Percentiles rank a stretch among this genome's conserved stretches.
Evolutionary conservation across 2,329 filamentous ascomycete genomes (phyloP).

Genomic region (Pseudogymnoascus sp.): DNA sequence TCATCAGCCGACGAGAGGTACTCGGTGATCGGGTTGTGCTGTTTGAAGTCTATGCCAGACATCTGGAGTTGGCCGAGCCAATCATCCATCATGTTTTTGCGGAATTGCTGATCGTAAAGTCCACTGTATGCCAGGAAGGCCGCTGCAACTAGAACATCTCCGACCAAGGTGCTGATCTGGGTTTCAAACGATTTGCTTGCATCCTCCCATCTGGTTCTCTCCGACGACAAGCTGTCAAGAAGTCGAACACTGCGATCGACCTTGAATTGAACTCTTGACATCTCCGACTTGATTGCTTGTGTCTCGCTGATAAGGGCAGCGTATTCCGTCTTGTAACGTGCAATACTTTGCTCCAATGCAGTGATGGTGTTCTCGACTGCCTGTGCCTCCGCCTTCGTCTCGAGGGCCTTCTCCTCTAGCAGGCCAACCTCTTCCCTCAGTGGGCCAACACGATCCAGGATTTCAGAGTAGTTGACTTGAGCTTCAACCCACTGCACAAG

Average conservation of each 20-base stretch:
- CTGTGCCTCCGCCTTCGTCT: constrained; percentile 89
- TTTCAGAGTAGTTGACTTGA: constrained; percentile 96
- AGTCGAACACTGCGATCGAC: constrained; percentile 92
- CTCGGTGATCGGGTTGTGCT: constrained; percentile 88
- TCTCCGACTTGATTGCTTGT: constrained; percentile 93
- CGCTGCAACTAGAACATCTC: constrained; percentile 91
- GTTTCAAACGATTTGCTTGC: constrained; percentile 98
- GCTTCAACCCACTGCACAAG: constrained; percentile 95
- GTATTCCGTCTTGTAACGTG: constrained; percentile 92
- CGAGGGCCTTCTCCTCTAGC: constrained; percentile 79
- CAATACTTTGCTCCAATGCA: constrained; percentile 81
- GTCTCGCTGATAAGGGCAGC: constrained; percentile 94
- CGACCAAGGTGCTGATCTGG: constrained; percentile 92
- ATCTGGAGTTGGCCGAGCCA: constrained; percentile 90
- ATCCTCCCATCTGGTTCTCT: constrained; percentile 89
- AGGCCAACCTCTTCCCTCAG: constrained; percentile 81
- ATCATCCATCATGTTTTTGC: constrained; percentile 95
- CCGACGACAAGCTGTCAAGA: constrained; percentile 89
- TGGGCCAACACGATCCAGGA: constrained; percentile 87
- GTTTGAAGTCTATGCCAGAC: constrained; percentile 90
- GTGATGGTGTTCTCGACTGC: constrained; percentile 83
- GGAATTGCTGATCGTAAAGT: constrained; percentile 95
- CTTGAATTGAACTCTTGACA: constrained; percentile 95
- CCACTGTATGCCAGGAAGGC: constrained; percentile 96
- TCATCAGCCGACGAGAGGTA: constrained; percentile 96